Evolutionary conservation across 2,329 filamentous ascomycete genomes (phyloP).

Genomic region (Epichloe hybrida): DNA sequence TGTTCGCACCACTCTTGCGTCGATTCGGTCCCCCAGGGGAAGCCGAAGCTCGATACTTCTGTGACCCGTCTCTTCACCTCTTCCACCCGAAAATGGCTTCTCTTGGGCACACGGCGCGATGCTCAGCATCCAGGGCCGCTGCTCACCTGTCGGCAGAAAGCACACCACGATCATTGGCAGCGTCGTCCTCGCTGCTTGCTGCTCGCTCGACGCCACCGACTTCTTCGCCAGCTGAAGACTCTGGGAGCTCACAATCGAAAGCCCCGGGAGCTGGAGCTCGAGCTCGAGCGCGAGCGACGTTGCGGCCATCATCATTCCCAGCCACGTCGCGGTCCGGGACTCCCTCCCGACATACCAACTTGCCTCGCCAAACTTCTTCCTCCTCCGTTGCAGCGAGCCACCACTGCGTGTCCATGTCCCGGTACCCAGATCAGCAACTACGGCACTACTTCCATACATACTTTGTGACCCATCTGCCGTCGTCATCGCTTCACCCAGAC

Average conservation of each 20-base stretch:
- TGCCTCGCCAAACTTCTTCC: background rate
- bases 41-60: background rate
- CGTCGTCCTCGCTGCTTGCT: conserved; percentile 3
- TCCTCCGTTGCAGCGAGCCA: conserved; percentile 1
- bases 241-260: background rate
- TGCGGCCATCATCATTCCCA: background rate
- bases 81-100: conserved; percentile 11
- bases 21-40: too few relatives aligned
- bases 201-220: background rate
- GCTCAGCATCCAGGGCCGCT: conserved; percentile 10
- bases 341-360: background rate
- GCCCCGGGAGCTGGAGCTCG: background rate
- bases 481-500: conserved; percentile 84
- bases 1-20: too few relatives aligned
- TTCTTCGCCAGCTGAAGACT: background rate
- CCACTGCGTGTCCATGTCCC: background rate
- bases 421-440: conserved; percentile 3
- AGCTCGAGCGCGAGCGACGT: background rate
- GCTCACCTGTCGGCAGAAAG: conserved; percentile 8
- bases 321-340: background rate
- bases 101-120: conserved; percentile 9
- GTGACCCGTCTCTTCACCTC: conserved; percentile 3
- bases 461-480: conserved; percentile 91
- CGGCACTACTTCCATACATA: conserved; percentile 67
- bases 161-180: background rate